Conservation (phyloP, 2,329 filamentous ascomycete genomes). For the Leptographium flavum region DNA sequence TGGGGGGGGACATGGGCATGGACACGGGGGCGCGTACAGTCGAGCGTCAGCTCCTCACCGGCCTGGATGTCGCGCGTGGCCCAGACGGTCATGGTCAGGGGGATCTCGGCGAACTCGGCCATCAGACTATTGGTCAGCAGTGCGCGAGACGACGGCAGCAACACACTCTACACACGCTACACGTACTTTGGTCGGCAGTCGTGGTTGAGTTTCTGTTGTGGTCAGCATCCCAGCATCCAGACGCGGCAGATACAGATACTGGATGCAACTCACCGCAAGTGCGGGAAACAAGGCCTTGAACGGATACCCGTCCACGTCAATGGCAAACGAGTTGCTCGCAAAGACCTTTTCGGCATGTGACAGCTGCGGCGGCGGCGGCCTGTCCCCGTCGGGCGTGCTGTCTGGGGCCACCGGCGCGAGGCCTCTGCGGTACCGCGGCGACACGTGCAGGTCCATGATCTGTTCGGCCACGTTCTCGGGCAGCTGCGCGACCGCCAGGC, state of each 20-base stretch:
- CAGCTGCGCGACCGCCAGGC: conserved; percentile 3
- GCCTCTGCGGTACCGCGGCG: neutral
- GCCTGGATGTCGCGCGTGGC: conserved; percentile 14
- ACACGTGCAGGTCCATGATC: conserved; percentile 1
- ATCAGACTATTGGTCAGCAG: conserved; percentile 10
- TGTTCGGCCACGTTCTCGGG: neutral
- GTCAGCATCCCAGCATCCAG: too few species aligned
- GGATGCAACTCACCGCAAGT: conserved; percentile 11
- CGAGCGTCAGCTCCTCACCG: conserved; percentile 18
- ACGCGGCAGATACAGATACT: too few species aligned
- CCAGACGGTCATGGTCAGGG: conserved; percentile 12
- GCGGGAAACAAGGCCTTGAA: conserved; percentile 12
- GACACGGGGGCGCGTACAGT: conserved; percentile 10
- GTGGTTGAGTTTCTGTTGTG: conserved; percentile 15
- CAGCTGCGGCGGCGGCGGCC: neutral
- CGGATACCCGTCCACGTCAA: conserved; percentile 12
- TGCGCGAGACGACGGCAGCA: neutral
- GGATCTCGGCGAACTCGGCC: conserved; percentile 11
- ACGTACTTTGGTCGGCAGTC: conserved; percentile 14
- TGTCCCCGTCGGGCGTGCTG: neutral
- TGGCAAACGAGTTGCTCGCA: conserved; percentile 17
- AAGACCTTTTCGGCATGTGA: conserved; percentile 21
- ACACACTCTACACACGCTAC: too few species aligned
- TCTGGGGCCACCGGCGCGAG: neutral
- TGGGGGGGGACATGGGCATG: neutral